Percentiles rank a stretch among this genome's conserved stretches.
Evolutionary conservation across 2,329 filamentous ascomycete genomes (phyloP).

Genomic region (Colletotrichum shisoi): DNA sequence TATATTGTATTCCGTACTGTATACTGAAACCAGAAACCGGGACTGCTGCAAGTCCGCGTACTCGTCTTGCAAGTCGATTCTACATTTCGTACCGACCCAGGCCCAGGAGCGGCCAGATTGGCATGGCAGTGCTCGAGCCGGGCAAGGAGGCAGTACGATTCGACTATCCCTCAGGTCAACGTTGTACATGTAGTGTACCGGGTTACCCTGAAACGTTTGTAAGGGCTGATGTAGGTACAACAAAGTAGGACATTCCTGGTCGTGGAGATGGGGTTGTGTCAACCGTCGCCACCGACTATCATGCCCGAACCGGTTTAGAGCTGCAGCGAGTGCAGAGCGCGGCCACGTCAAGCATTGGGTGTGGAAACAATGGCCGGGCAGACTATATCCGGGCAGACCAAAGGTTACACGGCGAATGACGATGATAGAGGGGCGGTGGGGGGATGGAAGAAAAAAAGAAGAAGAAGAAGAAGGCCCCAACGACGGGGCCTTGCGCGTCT

Average conservation of each 20-base stretch:
- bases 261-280: conserved; percentile 6
- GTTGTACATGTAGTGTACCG: too few relatives aligned
- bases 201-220: too few relatives aligned
- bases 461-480: too few relatives aligned
- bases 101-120: background rate
- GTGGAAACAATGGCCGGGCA: background rate
- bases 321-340: background rate
- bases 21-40: background rate
- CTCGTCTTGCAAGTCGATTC: conserved; percentile 10
- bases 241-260: conserved; percentile 5
- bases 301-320: conserved; percentile 4
- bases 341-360: background rate
- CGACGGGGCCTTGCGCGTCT: background rate
- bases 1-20: too few relatives aligned
- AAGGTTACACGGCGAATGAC: background rate
- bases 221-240: too few relatives aligned
- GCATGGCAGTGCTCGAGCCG: conserved; percentile 17
- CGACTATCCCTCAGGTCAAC: background rate
- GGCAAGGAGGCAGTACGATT: conserved; percentile 7
- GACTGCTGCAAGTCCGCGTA: conserved; percentile 7
- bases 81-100: background rate
- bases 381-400: background rate
- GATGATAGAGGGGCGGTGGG: too few relatives aligned
- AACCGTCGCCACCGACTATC: conserved; percentile 31
- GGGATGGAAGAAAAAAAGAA: too few relatives aligned